Evolutionary conservation across 352 stramenopile species (phyloP).

Genomic region (Phytophthora parvispora): DNA sequence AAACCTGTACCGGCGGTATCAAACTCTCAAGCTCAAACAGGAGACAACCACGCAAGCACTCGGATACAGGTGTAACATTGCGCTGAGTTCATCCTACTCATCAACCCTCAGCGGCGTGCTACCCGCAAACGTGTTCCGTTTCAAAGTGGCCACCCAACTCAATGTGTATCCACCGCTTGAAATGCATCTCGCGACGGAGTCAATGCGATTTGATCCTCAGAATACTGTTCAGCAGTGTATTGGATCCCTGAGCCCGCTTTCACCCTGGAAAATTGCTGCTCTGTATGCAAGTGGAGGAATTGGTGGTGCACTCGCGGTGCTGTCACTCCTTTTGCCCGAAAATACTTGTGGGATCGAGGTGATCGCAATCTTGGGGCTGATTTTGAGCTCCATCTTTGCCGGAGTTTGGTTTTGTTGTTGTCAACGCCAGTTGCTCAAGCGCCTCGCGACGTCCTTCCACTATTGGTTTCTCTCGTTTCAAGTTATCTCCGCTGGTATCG

Average conservation of each 20-base stretch:
- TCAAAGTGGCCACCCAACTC: background rate
- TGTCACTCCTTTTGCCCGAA: background rate
- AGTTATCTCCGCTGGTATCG: background rate
- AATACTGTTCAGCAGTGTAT: background rate
- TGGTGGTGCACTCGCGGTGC: background rate
- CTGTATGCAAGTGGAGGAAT: background rate
- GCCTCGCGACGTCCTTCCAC: slow-evolving; percentile 11
- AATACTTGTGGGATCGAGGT: background rate
- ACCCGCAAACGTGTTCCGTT: background rate
- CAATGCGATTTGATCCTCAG: background rate
- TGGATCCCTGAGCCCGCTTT: background rate
- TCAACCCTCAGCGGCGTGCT: background rate
- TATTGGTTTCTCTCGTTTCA: slow-evolving; percentile 8
- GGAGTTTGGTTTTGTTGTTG: background rate
- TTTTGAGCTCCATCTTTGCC: background rate
- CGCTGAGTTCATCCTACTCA: background rate
- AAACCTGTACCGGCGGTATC: slow-evolving; percentile 10
- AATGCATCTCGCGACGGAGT: slow-evolving; percentile 5
- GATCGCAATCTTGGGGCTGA: background rate
- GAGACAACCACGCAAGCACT: background rate
- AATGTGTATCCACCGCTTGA: background rate
- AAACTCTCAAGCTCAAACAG: background rate
- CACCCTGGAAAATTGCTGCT: background rate
- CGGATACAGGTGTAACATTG: background rate
- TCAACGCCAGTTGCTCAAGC: slow-evolving; percentile 16